Percentiles rank a stretch among this genome's conserved stretches.
Conservation (phyloP, 2,329 filamentous ascomycete species). For the Coniella vitis region DNA sequence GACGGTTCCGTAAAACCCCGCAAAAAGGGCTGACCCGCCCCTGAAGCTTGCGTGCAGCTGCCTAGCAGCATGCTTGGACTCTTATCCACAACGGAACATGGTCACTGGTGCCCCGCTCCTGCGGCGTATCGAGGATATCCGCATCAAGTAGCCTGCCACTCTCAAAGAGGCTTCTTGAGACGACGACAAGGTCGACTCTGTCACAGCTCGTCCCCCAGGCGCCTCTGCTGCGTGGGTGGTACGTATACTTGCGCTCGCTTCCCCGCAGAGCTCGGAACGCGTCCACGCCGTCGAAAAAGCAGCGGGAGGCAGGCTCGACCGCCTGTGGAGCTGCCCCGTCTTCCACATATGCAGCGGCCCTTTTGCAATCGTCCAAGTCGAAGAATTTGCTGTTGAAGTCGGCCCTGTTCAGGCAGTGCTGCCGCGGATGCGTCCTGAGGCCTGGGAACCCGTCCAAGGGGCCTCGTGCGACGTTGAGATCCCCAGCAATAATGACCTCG, state of each 20-base stretch:
- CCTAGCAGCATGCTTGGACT: constrained; percentile 10
- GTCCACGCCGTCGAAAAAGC: constrained; percentile 32
- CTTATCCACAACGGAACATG: constrained; percentile 44
- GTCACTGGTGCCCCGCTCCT: constrained; percentile 45
- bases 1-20: no score
- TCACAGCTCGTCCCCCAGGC: constrained; percentile 45
- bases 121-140: constrained; percentile 29
- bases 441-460: constrained; percentile 34
- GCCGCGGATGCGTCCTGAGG: constrained; percentile 34
- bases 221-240: constrained; percentile 32
- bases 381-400: constrained; percentile 46
- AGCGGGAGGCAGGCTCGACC: no score
- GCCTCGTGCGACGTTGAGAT: constrained; percentile 43
- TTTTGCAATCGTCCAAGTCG: constrained; percentile 17
- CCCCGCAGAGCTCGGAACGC: constrained; percentile 40
- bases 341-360: constrained; percentile 12
- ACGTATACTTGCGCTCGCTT: constrained; percentile 39
- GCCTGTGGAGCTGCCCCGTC: no score
- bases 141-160: constrained; percentile 20
- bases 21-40: no score
- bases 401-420: constrained; percentile 42
- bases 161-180: constrained; percentile 29
- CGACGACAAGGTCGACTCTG: constrained; percentile 44
- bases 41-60: no score
- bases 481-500: constrained; percentile 40